phyloP scores from a whole-genome alignment of 768 basidiomycete species.

The Suillus decipiens region DNA sequence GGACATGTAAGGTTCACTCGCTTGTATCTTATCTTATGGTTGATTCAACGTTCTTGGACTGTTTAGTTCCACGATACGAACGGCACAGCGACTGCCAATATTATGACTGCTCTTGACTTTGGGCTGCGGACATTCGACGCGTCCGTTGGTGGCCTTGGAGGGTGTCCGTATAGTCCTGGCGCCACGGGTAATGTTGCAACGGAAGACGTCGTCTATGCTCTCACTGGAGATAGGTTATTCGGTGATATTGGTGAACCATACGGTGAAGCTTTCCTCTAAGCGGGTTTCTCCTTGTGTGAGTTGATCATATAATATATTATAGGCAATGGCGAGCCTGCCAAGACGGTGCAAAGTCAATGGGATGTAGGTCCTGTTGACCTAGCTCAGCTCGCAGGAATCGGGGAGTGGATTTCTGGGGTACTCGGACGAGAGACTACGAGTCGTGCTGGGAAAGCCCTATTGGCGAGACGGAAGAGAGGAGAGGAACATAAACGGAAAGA shows the following conservation, averaged over 20 bases:
- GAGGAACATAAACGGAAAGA: conserved; percentile 1
- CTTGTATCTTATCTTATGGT: conserved; percentile 19
- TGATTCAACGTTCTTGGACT: not conserved
- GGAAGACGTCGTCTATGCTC: conserved; percentile 86
- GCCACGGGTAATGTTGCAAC: conserved; percentile 96
- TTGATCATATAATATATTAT: not conserved
- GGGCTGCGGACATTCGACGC: conserved; percentile 84
- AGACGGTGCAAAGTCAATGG: conserved; percentile 16
- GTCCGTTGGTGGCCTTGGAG: conserved; percentile 87
- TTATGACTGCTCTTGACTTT: conserved; percentile 65
- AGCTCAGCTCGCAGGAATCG: conserved; percentile 69
- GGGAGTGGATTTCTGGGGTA: conserved; percentile 77
- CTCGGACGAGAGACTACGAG: conserved; percentile 73
- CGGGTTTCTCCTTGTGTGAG: not conserved
- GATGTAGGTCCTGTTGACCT: conserved; percentile 53
- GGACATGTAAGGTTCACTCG: conserved; percentile 46
- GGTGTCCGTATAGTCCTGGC: conserved; percentile 95
- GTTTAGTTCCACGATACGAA: conserved; percentile 87
- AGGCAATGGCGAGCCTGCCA: not conserved
- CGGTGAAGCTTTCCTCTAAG: not conserved
- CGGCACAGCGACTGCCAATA: conserved; percentile 79
- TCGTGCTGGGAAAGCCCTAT: conserved; percentile 72
- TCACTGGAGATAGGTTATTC: conserved; percentile 63
- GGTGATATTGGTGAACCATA: conserved; percentile 42
- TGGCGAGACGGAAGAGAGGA: conserved; percentile 49